phyloP scores from a whole-genome alignment of 2,329 filamentous ascomycete species.

The Westerdykella aurantiaca region DNA sequence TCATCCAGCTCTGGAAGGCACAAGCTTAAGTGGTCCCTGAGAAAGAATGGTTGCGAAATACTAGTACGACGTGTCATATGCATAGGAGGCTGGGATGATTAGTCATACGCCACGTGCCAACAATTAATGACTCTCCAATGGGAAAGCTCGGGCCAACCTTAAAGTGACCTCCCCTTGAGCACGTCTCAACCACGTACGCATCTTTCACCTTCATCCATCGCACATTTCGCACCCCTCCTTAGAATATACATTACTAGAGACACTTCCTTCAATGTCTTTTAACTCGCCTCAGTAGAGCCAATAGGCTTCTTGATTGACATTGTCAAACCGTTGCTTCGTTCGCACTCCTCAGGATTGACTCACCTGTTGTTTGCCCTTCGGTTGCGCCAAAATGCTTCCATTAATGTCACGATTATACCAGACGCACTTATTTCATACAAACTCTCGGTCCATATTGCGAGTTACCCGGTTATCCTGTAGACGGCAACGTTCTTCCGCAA shows the following conservation, averaged over 20 bases:
- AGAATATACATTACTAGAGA: too few relatives aligned
- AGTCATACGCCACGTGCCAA: too few relatives aligned
- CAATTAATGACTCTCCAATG: too few relatives aligned
- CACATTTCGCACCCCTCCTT: not conserved
- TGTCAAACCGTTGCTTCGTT: too few relatives aligned
- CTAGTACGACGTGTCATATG: too few relatives aligned
- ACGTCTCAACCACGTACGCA: constrained; percentile 4
- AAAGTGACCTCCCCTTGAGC: constrained; percentile 1
- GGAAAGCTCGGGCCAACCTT: constrained; percentile 3
- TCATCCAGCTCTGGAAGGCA: too few relatives aligned
- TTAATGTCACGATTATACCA: constrained; percentile 44
- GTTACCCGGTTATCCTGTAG: constrained; percentile 8
- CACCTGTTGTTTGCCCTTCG: constrained; percentile 15
- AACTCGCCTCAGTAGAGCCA: too few relatives aligned
- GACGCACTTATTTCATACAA: constrained; percentile 48
- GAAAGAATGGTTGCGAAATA: too few relatives aligned
- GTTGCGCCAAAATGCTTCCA: constrained; percentile 47
- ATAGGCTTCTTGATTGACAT: too few relatives aligned
- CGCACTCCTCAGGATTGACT: not conserved
- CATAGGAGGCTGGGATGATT: too few relatives aligned
- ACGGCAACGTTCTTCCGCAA: constrained; percentile 2
- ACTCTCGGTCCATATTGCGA: constrained; percentile 43
- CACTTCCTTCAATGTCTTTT: too few relatives aligned
- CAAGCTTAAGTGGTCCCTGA: too few relatives aligned
- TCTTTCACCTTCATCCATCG: not conserved